Percentiles rank a stretch among this genome's conserved stretches.
phyloP scores from a whole-genome alignment of 371 early-diverging fungal species.

The Nematocida ausubeli region DNA sequence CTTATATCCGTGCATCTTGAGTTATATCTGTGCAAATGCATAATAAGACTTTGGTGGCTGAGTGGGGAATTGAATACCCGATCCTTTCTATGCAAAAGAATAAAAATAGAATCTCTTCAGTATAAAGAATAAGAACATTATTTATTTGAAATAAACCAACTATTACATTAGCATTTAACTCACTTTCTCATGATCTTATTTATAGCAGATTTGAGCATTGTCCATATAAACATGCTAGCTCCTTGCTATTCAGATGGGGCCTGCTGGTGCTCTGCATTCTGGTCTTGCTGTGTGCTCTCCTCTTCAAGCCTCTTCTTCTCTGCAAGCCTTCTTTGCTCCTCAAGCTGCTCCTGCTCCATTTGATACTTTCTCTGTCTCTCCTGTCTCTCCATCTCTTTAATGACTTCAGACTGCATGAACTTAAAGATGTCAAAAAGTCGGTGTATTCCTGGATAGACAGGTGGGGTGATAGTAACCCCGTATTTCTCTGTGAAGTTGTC shows the following conservation, averaged over 20 bases:
- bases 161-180: too few species aligned
- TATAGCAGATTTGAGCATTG: background rate
- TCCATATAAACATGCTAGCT: background rate
- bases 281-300: background rate
- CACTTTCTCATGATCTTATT: background rate
- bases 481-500: background rate
- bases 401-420: background rate
- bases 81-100: too few species aligned
- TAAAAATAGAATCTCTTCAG: too few species aligned
- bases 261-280: background rate
- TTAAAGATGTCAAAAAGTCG: background rate
- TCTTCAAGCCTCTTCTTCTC: background rate
- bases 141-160: too few species aligned
- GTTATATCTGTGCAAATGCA: too few species aligned
- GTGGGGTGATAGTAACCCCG: background rate
- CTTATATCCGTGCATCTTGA: too few species aligned
- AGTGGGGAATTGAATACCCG: too few species aligned
- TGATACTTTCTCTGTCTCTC: constrained; percentile 2
- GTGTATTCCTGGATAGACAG: constrained; percentile 29
- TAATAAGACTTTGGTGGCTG: too few species aligned
- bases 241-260: background rate
- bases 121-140: too few species aligned
- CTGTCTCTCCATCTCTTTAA: background rate
- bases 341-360: background rate
- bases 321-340: constrained; percentile 3